Conservation (phyloP, 2,329 filamentous ascomycete genomes). For the Paraphaeosphaeria minitans region DNA sequence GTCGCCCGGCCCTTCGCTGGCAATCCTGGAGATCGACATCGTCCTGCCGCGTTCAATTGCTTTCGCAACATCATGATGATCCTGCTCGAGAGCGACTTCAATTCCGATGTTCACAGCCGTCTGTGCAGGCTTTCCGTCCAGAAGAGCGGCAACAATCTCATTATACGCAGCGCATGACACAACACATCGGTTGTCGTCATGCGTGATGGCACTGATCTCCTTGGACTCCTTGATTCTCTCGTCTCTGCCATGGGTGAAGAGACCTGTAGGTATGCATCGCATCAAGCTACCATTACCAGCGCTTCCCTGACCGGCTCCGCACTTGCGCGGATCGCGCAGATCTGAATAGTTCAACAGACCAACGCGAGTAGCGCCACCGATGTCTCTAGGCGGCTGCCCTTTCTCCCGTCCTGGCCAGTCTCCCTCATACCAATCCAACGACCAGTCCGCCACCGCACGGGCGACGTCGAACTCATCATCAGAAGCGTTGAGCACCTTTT, state of each 20-base stretch:
- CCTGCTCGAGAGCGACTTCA: conserved; percentile 11
- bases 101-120: conserved; percentile 21
- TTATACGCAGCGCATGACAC: conserved; percentile 30
- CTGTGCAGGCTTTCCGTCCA: conserved; percentile 13
- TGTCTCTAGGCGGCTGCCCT: conserved; percentile 46
- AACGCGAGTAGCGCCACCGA: conserved; percentile 48
- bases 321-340: conserved; percentile 34
- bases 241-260: conserved; percentile 44
- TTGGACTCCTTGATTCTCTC: conserved; percentile 29
- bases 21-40: conserved; percentile 32
- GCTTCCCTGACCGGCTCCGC: conserved; percentile 48
- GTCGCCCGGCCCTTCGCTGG: conserved; percentile 39
- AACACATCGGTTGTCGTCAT: conserved; percentile 28
- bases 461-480: conserved; percentile 37
- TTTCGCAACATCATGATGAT: conserved; percentile 11
- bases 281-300: conserved; percentile 57
- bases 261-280: conserved; percentile 54
- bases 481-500: not conserved
- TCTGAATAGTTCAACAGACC: conserved; percentile 42
- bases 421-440: conserved; percentile 52
- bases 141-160: conserved; percentile 27
- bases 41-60: conserved; percentile 28
- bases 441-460: conserved; percentile 45
- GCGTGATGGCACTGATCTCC: conserved; percentile 29
- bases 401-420: conserved; percentile 50